Base-by-base conservation (phyloP, 768 basidiomycete species). In the Lactifluus volemus region DNA sequence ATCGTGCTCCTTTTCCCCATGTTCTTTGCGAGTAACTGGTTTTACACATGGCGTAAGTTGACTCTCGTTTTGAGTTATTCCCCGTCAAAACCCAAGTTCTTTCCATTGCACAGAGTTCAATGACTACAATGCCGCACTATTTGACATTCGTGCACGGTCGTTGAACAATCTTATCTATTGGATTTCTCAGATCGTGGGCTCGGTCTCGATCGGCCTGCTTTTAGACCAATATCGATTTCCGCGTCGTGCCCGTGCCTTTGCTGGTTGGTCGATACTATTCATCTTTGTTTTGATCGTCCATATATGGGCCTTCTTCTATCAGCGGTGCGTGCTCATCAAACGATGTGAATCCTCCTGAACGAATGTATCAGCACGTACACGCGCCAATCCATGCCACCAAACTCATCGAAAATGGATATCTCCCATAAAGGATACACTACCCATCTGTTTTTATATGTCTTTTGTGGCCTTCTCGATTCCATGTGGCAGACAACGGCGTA, bases 401-500 rank as follows among this genome's bases (percentile, higher is more conserved):
- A 73, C 38, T 64, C 76, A 0, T 59, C 69, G 25, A 80, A 81
- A 65, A 81, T 89, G 67, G 87, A 89, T 70, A 81, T 88, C 53
- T 72, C 70, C 55, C 81, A 85, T 65, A 63, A 71, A 1, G 73
- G 72, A 1, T 92, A 88, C 68, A 71, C 78, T 10, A 80, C 76
- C 48, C 78, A 78, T 53, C 74, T 84, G 6, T 79, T 79, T 73
- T 72, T 92, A 5, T 90, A 84, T 72, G 81, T 88, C 64, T 81
- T 84, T 72, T 88, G 83, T 63, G 87, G 89, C 30, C 68, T 92
- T 11, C 77, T 90, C 61, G 91, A 92, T 64, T 78, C 89, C 1
- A 85, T 89, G 82, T 92, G 89, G 88, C 91, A 92, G 70, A 90
- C 87, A 1, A 83, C 83, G 0, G 83, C 84, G 5, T 89, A 90